Base-by-base conservation (phyloP, 1,284 basidiomycete genomes). In the Ceratorhiza oryzae-sativae region DNA sequence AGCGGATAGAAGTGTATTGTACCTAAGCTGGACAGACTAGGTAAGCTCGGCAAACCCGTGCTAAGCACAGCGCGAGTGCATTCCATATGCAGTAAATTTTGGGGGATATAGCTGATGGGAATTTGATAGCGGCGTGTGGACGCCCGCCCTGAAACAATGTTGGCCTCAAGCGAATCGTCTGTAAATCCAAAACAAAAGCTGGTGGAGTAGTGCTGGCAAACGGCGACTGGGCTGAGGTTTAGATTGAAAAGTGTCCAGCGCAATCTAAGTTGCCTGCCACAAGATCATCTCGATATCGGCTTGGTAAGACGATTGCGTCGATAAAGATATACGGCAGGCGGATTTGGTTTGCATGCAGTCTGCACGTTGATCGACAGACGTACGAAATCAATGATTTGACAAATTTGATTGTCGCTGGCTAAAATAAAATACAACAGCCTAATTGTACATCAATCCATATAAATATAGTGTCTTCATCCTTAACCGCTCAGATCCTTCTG, bases 181-280 rank as follows among this genome's bases (percentile, higher is more conserved):
- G 30, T 34, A 18, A 55, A 55, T 6, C n/a, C n/a, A 55, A 32
- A 32, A 55, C 53, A 55, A 30, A 36, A 55, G 53, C 27, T 3
- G 10, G 53, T 34, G 30, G 53, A 15, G 53, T 36, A 18, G 53
- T 55, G 12, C 27, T 55, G 53, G 53, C 32, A 36, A 36, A 18
- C 53, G 53, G 53, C 53, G 53, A 32, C 53, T 36, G 32, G 27
- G 32, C 13, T 55, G 53, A 32, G 27, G 53, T 55, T 55, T 55
- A 15, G 32, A n/a, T 55, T 55, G 30, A 34, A 55, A 55, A 36
- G 20, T 55, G 32, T n/a, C n/a, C 53, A 34, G 25, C 53, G 53
- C 53, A 55, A 55, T 55, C 53, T 6, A 13, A 39, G 36, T 39
- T 55, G 53, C 13, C 49, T 25, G 36, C 6, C 1, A 15, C 45